A percentile compares a stretch with the other conserved stretches of the same genome.
Conservation (phyloP, 345 rosid species). For the Euphorbia tirucalli region DNA sequence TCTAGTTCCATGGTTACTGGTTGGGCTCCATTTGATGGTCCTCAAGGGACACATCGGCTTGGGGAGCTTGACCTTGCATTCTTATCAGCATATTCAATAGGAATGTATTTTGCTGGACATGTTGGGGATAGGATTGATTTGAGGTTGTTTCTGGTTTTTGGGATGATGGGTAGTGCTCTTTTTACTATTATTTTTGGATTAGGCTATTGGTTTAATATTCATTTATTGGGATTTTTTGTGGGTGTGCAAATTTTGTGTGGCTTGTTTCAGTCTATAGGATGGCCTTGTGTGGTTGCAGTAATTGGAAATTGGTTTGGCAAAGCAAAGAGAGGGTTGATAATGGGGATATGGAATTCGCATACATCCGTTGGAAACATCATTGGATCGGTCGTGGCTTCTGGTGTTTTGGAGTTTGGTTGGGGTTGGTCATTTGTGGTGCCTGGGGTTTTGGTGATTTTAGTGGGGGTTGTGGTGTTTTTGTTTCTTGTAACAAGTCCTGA, state of each 20-base stretch:
- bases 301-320: slow-evolving; percentile 94
- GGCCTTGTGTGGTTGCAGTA: slow-evolving; percentile 95
- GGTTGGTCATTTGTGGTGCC: slow-evolving; percentile 95
- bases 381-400: slow-evolving; percentile 77
- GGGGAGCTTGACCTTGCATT: slow-evolving; percentile 95
- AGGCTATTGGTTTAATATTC: slow-evolving; percentile 80
- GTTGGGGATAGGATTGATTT: slow-evolving; percentile 76
- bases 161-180: slow-evolving; percentile 89
- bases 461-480: slow-evolving; percentile 56
- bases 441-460: slow-evolving; percentile 58
- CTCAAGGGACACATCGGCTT: slow-evolving; percentile 62
- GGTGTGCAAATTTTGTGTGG: slow-evolving; percentile 75
- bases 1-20: slow-evolving; percentile 41
- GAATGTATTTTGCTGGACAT: slow-evolving; percentile 90
- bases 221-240: slow-evolving; percentile 51
- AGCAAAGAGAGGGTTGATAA: slow-evolving; percentile 81
- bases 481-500: slow-evolving; percentile 71
- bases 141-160: slow-evolving; percentile 85
- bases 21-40: slow-evolving; percentile 84
- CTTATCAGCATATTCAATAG: slow-evolving; percentile 60
- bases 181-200: slow-evolving; percentile 65
- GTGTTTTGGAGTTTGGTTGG: slow-evolving; percentile 83
- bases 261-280: slow-evolving; percentile 90
- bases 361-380: slow-evolving; percentile 82
- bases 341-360: slow-evolving; percentile 93